Base-by-base conservation (phyloP, 768 basidiomycete genomes). In the Solioccasus polychromus region DNA sequence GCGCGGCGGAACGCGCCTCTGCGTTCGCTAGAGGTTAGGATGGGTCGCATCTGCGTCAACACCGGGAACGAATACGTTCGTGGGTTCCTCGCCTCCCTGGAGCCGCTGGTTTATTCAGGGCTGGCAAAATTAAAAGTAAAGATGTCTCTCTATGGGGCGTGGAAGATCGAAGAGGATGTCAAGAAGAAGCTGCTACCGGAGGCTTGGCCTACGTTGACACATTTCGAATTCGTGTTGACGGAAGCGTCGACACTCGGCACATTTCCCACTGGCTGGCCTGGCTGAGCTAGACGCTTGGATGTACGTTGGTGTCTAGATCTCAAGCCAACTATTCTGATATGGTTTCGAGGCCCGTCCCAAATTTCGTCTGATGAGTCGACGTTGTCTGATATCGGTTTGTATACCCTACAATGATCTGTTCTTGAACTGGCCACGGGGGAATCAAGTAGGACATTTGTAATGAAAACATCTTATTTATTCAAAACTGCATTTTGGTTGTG, bases 161-260 rank as follows among this genome's bases (percentile, higher is more conserved):
- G 45, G 42, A 42, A 37, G 23, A 40, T 47, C 7, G 45, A 39
- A 15, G 45, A 52, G 28, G 45, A 36, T 18, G 31, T 53, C 36
- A 47, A 35, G 34, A 35, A 14, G 35, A 47, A n/a, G 45, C 15
- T 53, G 12, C 34, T 28, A 11, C 28, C 32, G 0, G 52, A 52
- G 32, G 42, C 44, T 6, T 53, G 52, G 52, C 52, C 45, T 34
- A 46, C 45, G 0, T 15, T 53, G 28, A 25, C 29, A 11, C 28
- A 28, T 31, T 53, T 46, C n/a, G 52, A 51, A 25, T 51, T 53
- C 25, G 26, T 39, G 32, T 43, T 51, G 51, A 52, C 17, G 20
- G 51, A 52, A 25, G 44, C 40, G 1, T 51, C 36, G 26, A 30
- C 9, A 18, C 31, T 40, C 22, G 42, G 28, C 8, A 26, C 11